phyloP scores from a whole-genome alignment of 2,329 filamentous ascomycete genomes.

The Talaromyces funiculosus region DNA sequence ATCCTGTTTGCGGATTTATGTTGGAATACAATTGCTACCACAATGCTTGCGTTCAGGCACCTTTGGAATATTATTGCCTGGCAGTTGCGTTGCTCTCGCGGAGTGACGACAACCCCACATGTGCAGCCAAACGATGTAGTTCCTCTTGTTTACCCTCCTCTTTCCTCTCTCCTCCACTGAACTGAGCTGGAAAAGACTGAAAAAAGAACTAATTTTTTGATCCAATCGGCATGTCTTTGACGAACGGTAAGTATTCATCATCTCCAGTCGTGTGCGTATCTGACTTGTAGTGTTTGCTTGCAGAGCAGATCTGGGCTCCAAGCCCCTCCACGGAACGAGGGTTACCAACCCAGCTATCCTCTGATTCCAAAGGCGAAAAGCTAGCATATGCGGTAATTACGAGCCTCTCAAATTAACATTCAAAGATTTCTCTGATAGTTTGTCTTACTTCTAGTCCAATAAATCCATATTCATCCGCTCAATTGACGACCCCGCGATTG shows the following conservation, averaged over 20 bases:
- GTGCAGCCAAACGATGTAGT: background rate
- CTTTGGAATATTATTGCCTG: background rate
- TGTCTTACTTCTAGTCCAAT: conserved; percentile 58
- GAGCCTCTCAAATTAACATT: background rate
- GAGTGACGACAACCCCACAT: background rate
- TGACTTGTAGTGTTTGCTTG: conserved; percentile 3
- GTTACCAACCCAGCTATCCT: conserved; percentile 80
- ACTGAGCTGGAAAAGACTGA: background rate
- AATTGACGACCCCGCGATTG: conserved; percentile 79
- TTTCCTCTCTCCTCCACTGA: background rate
- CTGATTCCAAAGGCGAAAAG: conserved; percentile 81
- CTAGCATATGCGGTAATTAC: conserved; percentile 80
- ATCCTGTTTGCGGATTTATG: background rate
- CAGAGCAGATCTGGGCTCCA: conserved; percentile 74
- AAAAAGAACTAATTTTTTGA: background rate
- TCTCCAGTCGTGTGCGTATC: background rate
- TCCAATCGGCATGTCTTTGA: conserved; percentile 37
- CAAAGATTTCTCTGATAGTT: conserved; percentile 7
- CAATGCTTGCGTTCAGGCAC: no score
- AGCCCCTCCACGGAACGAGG: conserved; percentile 77
- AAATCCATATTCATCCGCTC: conserved; percentile 95
- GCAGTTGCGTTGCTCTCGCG: background rate
- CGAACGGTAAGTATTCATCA: conserved; percentile 31
- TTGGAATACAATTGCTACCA: background rate
- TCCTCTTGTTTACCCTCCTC: background rate